Percentiles rank a stretch among this genome's conserved stretches.
These are phyloP conservation scores for Quercus dentata DNA, from an alignment of 306 rosid genomes.

Conservation along the genomic window DNA sequence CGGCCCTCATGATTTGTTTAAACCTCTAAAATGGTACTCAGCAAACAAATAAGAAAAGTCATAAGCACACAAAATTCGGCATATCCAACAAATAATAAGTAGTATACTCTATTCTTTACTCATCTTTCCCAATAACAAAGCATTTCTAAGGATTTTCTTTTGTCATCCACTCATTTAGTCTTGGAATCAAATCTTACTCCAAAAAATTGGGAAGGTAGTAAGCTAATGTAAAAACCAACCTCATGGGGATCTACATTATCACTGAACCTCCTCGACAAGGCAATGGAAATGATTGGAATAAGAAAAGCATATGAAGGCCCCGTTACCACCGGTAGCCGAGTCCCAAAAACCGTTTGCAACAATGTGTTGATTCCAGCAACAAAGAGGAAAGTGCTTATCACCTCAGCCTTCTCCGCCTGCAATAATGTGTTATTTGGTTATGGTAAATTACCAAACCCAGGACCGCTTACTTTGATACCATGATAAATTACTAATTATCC, in stretches of 20 bases:
- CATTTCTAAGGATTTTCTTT: slow-evolving; percentile 11
- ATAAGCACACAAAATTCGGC: slow-evolving; percentile 12
- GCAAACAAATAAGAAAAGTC: slow-evolving; percentile 6
- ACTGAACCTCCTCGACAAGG: slow-evolving; percentile 53
- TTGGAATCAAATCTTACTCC: background rate
- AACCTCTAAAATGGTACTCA: slow-evolving; percentile 54
- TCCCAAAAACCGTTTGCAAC: slow-evolving; percentile 67
- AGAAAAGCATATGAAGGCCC: slow-evolving; percentile 73
- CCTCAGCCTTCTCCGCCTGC: slow-evolving; percentile 83
- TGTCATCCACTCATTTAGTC: background rate
- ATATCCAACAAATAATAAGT: background rate
- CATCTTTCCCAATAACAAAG: background rate
- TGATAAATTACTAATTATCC: too few species aligned
- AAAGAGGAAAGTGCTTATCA: slow-evolving; percentile 72
- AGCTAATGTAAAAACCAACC: slow-evolving; percentile 37
- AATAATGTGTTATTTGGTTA: background rate
- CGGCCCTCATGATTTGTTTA: slow-evolving; percentile 56
- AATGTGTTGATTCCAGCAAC: slow-evolving; percentile 78
- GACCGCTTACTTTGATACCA: too few species aligned
- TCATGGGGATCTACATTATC: slow-evolving; percentile 46
- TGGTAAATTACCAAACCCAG: background rate
- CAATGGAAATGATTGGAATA: slow-evolving; percentile 54
- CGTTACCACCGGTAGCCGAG: slow-evolving; percentile 77
- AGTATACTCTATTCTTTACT: background rate
- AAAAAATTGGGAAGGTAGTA: background rate